A percentile compares a stretch with the other conserved stretches of the same genome.
Evolutionary conservation across 2,329 filamentous ascomycete species (phyloP).

Genomic region (Teratosphaeria viscida): DNA sequence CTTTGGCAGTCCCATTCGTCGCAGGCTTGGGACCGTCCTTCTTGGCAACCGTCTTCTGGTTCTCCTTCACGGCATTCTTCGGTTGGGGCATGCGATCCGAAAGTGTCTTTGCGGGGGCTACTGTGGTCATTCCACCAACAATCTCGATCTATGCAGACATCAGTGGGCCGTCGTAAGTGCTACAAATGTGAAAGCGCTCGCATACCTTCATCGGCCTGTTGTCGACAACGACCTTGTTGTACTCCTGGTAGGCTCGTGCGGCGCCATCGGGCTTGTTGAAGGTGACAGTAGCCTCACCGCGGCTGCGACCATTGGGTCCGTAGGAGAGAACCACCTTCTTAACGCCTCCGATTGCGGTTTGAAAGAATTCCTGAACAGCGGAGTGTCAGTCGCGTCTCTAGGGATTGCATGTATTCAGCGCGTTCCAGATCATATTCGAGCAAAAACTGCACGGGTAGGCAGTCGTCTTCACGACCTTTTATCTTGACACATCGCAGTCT

Average conservation of each 20-base stretch:
- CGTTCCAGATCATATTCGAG: neutral
- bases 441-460: neutral
- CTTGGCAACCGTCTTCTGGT: conserved; percentile 13
- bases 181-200: neutral
- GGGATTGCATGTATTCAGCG: conserved; percentile 1
- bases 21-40: conserved; percentile 42
- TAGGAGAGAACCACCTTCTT: conserved; percentile 89
- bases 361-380: conserved; percentile 84
- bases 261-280: conserved; percentile 76
- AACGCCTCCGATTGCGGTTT: conserved; percentile 74
- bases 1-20: conserved; percentile 33
- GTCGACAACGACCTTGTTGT: conserved; percentile 87
- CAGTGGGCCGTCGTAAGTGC: neutral
- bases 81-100: conserved; percentile 61
- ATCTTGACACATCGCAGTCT: neutral
- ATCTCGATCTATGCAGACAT: conserved; percentile 65
- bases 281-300: conserved; percentile 81
- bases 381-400: conserved; percentile 49
- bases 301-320: conserved; percentile 82
- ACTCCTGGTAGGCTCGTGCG: conserved; percentile 67
- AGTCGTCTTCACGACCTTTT: neutral
- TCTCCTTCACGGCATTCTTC: conserved; percentile 23
- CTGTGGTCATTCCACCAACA: conserved; percentile 60
- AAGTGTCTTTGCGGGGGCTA: conserved; percentile 60
- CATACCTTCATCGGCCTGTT: conserved; percentile 78